These are phyloP conservation scores for Adansonia digitata DNA, from an alignment of 345 rosid species.

Conservation along the genomic window DNA sequence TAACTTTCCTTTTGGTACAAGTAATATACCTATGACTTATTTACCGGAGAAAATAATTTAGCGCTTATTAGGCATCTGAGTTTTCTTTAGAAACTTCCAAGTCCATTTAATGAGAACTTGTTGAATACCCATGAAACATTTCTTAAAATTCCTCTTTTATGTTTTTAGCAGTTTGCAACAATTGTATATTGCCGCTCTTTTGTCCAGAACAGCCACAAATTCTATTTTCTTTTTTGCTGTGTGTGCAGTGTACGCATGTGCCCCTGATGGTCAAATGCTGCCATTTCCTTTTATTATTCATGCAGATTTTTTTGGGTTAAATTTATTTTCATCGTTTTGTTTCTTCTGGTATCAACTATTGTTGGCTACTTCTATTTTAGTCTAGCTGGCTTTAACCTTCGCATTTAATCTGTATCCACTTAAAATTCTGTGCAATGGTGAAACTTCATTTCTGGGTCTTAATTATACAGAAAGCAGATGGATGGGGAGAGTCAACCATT, in stretches of 20 bases:
- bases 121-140: neutral
- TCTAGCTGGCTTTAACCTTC: neutral
- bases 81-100: neutral
- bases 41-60: neutral
- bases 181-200: neutral
- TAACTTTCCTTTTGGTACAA: neutral
- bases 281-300: neutral
- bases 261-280: neutral
- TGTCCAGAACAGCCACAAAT: neutral
- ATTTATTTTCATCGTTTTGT: too few relatives aligned
- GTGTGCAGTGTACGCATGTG: neutral
- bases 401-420: neutral
- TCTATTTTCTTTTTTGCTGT: neutral
- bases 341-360: neutral
- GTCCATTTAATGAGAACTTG: neutral
- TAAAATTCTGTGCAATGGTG: neutral
- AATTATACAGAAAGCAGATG: neutral
- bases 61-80: neutral
- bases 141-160: neutral
- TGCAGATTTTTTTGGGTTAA: neutral
- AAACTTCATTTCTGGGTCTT: neutral
- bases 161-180: neutral
- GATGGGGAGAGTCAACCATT: neutral
- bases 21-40: neutral
- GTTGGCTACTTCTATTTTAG: neutral